These are phyloP conservation scores for Phanerochaete sordida DNA, from an alignment of 768 basidiomycete genomes.

Conservation along the genomic window DNA sequence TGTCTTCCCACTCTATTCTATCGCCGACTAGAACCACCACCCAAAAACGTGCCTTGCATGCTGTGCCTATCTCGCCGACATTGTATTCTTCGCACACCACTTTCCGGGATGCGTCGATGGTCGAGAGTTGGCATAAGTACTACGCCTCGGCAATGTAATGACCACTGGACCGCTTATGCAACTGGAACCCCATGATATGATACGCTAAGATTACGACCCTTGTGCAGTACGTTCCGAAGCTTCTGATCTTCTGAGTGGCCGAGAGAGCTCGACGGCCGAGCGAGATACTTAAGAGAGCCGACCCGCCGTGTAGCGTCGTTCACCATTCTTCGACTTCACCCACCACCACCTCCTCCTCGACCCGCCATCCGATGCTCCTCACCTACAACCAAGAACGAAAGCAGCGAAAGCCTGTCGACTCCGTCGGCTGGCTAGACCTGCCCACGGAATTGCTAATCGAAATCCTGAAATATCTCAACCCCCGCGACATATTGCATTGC, in stretches of 20 bases:
- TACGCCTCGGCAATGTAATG: background rate
- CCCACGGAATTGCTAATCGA: constrained; percentile 18
- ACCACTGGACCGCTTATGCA: background rate
- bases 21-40: background rate
- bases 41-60: background rate
- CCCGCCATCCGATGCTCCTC: background rate
- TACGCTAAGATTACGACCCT: background rate
- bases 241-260: background rate
- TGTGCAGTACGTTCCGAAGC: background rate
- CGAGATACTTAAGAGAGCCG: background rate
- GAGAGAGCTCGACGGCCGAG: background rate
- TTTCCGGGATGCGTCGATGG: background rate
- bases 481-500: constrained; percentile 13
- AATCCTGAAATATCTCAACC: constrained; percentile 15
- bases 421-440: constrained; percentile 7
- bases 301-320: background rate
- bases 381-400: background rate
- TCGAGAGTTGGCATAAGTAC: background rate
- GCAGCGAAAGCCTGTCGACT: background rate
- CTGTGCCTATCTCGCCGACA: background rate
- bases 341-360: background rate
- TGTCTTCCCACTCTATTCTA: background rate
- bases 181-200: background rate
- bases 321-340: background rate
- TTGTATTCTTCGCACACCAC: background rate